Base-by-base conservation (phyloP, 331 rosid species). In the Rosa hybrid region DNA sequence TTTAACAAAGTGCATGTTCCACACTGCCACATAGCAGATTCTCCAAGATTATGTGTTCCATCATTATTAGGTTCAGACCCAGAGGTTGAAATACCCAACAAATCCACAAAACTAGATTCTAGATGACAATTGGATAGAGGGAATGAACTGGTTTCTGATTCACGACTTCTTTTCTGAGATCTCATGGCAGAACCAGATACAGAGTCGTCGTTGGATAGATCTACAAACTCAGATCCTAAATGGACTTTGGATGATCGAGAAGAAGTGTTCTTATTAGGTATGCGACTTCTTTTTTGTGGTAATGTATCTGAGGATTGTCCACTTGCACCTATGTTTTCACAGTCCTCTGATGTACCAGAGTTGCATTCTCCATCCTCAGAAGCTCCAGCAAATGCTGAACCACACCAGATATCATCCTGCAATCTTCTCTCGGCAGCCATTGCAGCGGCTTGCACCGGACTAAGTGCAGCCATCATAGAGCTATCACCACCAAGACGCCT, bases 341-440 rank as follows among this genome's bases (percentile, higher is more conserved):
- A 53, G 63, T 92, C 87, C 82, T 84, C 81, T n/a, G 79, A 60
- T 81, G 69, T 53, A 82, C 86, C 85, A 44, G 64, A 4, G 53
- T 83, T 71, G 30, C 82, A 82, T 78, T 91, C 92, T 86, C 86
- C 90, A 50, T 80, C 80, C 45, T 76, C 88, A 2, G 81, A 80
- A 83, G 81, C 80, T 83, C 83, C 90, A 65, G 81, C 76, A 81
- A 89, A 88, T 79, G 82, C 89, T 79, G 99, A 93, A 77, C 88
- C 97, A 85, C 99, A 95, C 98, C 99, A 93, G 73, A 93, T 74
- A 42, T 95, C 99, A 85, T 95, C 99, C 81, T 95, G 98, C 30
- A 88, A 85, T 86, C 99, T 91, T 85, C 98, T 88, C 83, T 95
- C 99, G n/a, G 98, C 98, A 77, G 98, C 99, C 99, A 95, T 95